These are phyloP conservation scores for Neurospora pannonica DNA, from an alignment of 495 filamentous ascomycete genomes.

Conservation along the genomic window DNA sequence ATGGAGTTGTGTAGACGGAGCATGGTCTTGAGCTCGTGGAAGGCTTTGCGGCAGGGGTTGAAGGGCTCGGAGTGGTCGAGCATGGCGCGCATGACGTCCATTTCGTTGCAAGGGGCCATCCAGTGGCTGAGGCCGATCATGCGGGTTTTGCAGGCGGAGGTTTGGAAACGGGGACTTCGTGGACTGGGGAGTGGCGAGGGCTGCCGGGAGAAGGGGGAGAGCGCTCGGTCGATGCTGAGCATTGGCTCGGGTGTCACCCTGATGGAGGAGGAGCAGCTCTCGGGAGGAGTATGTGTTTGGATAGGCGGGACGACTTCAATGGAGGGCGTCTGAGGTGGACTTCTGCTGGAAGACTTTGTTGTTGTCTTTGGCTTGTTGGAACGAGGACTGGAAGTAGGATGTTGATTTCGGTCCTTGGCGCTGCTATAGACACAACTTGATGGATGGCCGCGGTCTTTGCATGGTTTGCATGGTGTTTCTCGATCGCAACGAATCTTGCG, in stretches of 20 bases:
- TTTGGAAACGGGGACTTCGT: constrained; percentile 1
- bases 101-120: constrained; percentile 13
- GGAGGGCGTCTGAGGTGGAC: background rate
- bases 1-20: background rate
- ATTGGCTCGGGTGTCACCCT: constrained; percentile 4
- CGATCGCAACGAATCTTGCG: constrained; percentile 58
- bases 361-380: background rate
- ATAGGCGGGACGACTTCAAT: background rate
- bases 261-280: constrained; percentile 7
- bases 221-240: background rate
- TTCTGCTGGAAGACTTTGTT: background rate
- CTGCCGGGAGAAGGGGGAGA: background rate
- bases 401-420: background rate
- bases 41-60: constrained; percentile 5
- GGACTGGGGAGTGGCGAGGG: background rate
- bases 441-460: constrained; percentile 9
- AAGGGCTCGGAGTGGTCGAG: constrained; percentile 12
- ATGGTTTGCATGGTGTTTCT: constrained; percentile 37
- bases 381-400: background rate
- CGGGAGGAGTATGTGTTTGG: constrained; percentile 6
- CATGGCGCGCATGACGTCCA: constrained; percentile 11
- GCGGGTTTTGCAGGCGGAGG: constrained; percentile 9
- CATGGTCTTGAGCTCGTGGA: constrained; percentile 11
- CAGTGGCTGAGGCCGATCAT: constrained; percentile 16
- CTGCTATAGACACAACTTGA: constrained; percentile 8